phyloP scores from a whole-genome alignment of 2,329 filamentous ascomycete genomes.

The Cadophora gregata region DNA sequence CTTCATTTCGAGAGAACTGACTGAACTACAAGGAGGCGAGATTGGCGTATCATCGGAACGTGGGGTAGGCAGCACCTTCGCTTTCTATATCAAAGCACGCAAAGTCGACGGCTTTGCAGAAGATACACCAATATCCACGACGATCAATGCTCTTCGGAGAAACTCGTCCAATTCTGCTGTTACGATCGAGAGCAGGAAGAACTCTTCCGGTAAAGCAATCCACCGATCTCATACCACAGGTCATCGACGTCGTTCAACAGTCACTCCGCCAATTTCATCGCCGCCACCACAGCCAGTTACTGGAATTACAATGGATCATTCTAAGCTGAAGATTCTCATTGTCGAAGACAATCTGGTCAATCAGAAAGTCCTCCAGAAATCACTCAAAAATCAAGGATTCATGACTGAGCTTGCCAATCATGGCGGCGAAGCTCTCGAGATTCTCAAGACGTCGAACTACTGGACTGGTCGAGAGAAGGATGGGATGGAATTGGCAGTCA shows the following conservation, averaged over 20 bases:
- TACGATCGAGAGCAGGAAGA: slow-evolving; percentile 34
- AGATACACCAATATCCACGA: slow-evolving; percentile 39
- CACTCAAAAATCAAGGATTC: slow-evolving; percentile 65
- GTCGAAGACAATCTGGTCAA: slow-evolving; percentile 74
- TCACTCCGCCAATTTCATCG: slow-evolving; percentile 14
- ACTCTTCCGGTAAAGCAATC: slow-evolving; percentile 32
- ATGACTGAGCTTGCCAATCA: slow-evolving; percentile 68
- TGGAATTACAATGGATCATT: slow-evolving; percentile 29
- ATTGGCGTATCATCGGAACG: slow-evolving; percentile 75
- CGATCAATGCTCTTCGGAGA: slow-evolving; percentile 30
- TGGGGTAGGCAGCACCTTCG: slow-evolving; percentile 75
- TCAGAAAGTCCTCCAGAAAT: slow-evolving; percentile 66
- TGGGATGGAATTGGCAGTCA: slow-evolving; percentile 65
- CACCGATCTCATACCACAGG: slow-evolving; percentile 32
- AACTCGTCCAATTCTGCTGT: slow-evolving; percentile 32
- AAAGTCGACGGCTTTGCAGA: slow-evolving; percentile 28
- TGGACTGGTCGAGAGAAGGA: slow-evolving; percentile 53
- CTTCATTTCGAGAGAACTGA: slow-evolving; percentile 80
- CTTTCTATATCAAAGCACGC: slow-evolving; percentile 64
- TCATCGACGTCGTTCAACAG: slow-evolving; percentile 15
- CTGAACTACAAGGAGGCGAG: slow-evolving; percentile 80
- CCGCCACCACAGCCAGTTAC: slow-evolving; percentile 16
- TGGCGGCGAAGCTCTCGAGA: slow-evolving; percentile 65
- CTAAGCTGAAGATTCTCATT: slow-evolving; percentile 59
- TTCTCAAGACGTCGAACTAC: slow-evolving; percentile 60